A percentile compares a stretch with the other conserved stretches of the same genome.
These are phyloP conservation scores for Juglanconis oblonga DNA, from an alignment of 2,329 filamentous ascomycete species.

Conservation along the genomic window DNA sequence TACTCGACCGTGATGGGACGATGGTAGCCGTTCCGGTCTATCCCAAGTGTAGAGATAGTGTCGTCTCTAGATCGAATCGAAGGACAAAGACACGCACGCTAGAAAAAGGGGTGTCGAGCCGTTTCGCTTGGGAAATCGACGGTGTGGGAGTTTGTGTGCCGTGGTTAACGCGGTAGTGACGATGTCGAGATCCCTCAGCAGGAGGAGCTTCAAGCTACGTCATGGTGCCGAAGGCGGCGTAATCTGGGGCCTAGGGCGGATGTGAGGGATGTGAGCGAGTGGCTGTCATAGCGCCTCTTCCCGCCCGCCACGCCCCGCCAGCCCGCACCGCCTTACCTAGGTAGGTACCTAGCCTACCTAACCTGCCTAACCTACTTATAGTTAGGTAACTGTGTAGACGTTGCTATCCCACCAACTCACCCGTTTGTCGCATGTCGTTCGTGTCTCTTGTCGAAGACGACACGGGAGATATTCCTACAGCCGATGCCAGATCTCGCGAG, in stretches of 20 bases:
- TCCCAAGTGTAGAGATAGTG: constrained; percentile 3
- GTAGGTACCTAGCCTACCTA: too few species aligned
- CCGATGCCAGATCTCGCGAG: too few species aligned
- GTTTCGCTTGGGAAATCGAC: neutral
- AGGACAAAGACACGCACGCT: neutral
- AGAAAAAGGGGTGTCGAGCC: neutral
- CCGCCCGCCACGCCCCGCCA: neutral
- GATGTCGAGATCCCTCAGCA: neutral
- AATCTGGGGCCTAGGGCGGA: neutral
- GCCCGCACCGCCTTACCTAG: too few species aligned
- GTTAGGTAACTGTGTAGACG: too few species aligned
- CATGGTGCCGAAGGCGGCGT: constrained; percentile 6
- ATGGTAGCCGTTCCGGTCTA: constrained; percentile 4
- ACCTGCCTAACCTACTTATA: too few species aligned
- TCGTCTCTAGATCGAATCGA: neutral
- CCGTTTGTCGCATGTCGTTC: too few species aligned
- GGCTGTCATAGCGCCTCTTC: neutral
- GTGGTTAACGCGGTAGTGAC: neutral
- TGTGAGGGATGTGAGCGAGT: neutral
- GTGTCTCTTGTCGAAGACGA: too few species aligned
- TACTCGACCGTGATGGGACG: neutral
- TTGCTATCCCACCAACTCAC: too few species aligned
- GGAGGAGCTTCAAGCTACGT: neutral
- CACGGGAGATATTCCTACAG: too few species aligned
- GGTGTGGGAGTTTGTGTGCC: too few species aligned